Evolutionary conservation across 1,139 yeast genomes (phyloP).

Genomic region (Sugiyamaella paludigena): DNA sequence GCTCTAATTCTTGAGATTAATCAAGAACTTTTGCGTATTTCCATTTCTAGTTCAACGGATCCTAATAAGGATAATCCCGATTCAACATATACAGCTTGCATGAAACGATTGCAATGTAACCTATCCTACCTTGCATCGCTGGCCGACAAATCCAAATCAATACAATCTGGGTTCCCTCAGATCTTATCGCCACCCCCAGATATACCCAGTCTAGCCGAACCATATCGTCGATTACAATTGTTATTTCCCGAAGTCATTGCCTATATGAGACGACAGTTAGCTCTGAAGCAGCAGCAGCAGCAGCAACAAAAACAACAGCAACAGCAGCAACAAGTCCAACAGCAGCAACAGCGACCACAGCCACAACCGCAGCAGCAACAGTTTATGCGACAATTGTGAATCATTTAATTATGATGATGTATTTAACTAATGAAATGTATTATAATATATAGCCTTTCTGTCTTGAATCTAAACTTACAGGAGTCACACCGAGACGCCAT

Average conservation of each 20-base stretch:
- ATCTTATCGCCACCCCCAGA: constrained; percentile 34
- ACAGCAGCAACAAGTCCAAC: constrained; percentile 19
- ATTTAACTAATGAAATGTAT: too few species aligned
- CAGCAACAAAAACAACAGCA: constrained; percentile 25
- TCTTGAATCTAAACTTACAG: too few species aligned
- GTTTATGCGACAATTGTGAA: constrained; percentile 1
- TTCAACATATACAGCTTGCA: constrained; percentile 27
- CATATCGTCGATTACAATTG: constrained; percentile 31
- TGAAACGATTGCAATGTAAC: constrained; percentile 37
- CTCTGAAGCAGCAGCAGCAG: constrained; percentile 24
- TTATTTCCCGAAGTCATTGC: constrained; percentile 34
- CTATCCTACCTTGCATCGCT: constrained; percentile 33
- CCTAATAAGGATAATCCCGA: constrained; percentile 23
- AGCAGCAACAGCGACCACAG: constrained; percentile 16
- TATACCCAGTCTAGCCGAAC: constrained; percentile 32
- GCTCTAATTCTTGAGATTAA: constrained; percentile 34
- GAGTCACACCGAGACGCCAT: too few species aligned
- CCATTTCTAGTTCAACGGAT: constrained; percentile 27
- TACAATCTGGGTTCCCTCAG: constrained; percentile 30
- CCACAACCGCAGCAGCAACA: constrained; percentile 19
- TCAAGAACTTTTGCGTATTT: constrained; percentile 33
- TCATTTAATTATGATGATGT: too few species aligned
- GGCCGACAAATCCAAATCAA: constrained; percentile 28
- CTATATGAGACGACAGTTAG: constrained; percentile 28
- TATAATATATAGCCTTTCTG: too few species aligned